phyloP scores from a whole-genome alignment of 495 filamentous ascomycete genomes.

The Penicillium maclennaniae region DNA sequence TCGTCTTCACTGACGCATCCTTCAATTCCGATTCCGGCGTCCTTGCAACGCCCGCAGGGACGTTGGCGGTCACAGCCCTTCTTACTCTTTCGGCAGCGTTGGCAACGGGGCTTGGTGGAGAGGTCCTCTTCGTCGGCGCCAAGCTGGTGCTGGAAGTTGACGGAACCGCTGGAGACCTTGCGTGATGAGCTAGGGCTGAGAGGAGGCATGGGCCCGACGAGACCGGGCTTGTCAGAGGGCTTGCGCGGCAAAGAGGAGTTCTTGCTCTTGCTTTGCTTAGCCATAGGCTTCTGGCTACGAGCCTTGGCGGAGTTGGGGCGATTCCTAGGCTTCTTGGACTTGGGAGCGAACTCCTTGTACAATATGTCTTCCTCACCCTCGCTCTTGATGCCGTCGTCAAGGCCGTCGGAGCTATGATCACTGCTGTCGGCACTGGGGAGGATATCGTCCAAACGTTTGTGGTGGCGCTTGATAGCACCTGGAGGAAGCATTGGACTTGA shows the following conservation, averaged over 20 bases:
- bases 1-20: constrained; percentile 96
- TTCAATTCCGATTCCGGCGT: constrained; percentile 88
- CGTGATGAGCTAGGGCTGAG: constrained; percentile 64
- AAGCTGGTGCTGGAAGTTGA: constrained; percentile 66
- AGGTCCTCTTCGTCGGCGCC: constrained; percentile 84
- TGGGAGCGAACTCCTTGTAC: constrained; percentile 39
- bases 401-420: constrained; percentile 63
- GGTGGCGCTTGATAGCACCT: constrained; percentile 48
- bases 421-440: constrained; percentile 65
- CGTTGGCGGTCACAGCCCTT: constrained; percentile 97
- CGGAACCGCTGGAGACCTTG: constrained; percentile 67
- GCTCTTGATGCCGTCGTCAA: constrained; percentile 52
- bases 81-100: constrained; percentile 98
- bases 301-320: constrained; percentile 35
- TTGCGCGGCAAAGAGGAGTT: constrained; percentile 43
- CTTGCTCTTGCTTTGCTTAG: constrained; percentile 42
- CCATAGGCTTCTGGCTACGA: constrained; percentile 35
- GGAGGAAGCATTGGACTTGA: constrained; percentile 51
- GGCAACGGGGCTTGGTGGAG: constrained; percentile 92
- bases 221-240: constrained; percentile 46
- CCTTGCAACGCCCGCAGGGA: constrained; percentile 90
- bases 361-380: constrained; percentile 47
- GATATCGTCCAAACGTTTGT: constrained; percentile 58
- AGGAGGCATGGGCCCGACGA: constrained; percentile 25
- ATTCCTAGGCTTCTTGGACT: constrained; percentile 44